These are phyloP conservation scores for Salvia splendens DNA, from an alignment of 257 asterid species.

Conservation along the genomic window DNA sequence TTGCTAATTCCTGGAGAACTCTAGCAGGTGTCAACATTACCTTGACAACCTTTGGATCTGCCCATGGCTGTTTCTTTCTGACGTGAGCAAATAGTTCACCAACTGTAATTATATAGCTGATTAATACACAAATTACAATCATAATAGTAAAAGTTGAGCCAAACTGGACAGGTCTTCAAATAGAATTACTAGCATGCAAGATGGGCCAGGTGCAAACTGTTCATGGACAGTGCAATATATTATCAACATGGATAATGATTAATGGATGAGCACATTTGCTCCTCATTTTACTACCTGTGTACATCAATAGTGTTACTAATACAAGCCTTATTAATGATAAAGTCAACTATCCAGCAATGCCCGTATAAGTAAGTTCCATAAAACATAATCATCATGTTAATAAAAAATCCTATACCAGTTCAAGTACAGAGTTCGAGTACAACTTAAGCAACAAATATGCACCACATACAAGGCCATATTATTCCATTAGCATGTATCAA, in stretches of 20 bases:
- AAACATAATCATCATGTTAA: not conserved
- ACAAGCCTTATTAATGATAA: constrained; percentile 3
- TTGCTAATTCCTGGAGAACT: constrained; percentile 12
- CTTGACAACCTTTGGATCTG: constrained; percentile 87
- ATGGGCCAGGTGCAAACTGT: no score
- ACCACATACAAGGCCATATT: not conserved
- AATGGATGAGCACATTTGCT: no score
- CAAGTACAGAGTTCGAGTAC: not conserved
- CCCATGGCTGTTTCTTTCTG: constrained; percentile 94
- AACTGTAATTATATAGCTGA: constrained; percentile 44
- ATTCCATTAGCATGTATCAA: not conserved
- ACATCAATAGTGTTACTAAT: no score
- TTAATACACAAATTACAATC: constrained; percentile 25
- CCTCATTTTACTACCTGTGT: no score
- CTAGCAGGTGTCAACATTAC: constrained; percentile 37
- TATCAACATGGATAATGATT: no score
- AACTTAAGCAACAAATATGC: not conserved
- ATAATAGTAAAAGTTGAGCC: constrained; percentile 16
- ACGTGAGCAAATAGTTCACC: constrained; percentile 75
- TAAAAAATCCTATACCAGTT: not conserved
- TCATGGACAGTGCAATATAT: no score
- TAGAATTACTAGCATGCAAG: constrained; percentile 11
- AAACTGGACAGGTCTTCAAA: not conserved
- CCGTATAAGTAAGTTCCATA: not conserved
- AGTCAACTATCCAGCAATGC: constrained; percentile 12